Percentiles rank a stretch among this genome's conserved stretches.
These are phyloP conservation scores for Nannizziopsis barbatae DNA, from an alignment of 2,329 filamentous ascomycete species.

Conservation along the genomic window DNA sequence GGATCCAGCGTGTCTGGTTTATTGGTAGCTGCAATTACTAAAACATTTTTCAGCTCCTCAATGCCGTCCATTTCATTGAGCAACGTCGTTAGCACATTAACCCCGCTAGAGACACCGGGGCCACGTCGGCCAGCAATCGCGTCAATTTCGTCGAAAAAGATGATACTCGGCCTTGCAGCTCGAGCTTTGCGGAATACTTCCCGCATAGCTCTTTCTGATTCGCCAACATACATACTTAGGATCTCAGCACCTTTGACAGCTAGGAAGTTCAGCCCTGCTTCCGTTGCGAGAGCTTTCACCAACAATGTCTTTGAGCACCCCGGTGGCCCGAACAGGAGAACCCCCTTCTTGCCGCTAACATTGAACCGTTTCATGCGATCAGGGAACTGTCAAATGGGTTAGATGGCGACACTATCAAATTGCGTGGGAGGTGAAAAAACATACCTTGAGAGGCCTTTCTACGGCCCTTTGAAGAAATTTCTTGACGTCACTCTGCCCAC, in stretches of 20 bases:
- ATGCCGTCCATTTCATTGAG: constrained; percentile 96
- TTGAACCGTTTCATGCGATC: constrained; percentile 42
- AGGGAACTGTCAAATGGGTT: constrained; percentile 31
- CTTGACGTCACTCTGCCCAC: constrained; percentile 70
- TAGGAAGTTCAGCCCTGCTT: constrained; percentile 85
- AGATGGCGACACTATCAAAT: neutral
- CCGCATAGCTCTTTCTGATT: constrained; percentile 76
- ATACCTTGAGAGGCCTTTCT: constrained; percentile 47
- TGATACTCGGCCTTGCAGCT: constrained; percentile 77
- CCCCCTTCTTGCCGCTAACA: constrained; percentile 59
- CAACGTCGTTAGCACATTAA: constrained; percentile 80
- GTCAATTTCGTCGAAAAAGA: constrained; percentile 97
- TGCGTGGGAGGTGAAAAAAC: neutral
- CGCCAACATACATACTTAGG: constrained; percentile 93
- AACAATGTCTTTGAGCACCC: constrained; percentile 92
- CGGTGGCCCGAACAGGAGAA: constrained; percentile 82
- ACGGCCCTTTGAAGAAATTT: constrained; percentile 50
- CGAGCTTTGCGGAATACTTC: constrained; percentile 77
- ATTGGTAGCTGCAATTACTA: constrained; percentile 86
- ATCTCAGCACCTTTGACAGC: constrained; percentile 88
- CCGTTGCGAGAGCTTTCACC: constrained; percentile 81
- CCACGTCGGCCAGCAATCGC: constrained; percentile 57
- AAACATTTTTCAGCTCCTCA: constrained; percentile 67
- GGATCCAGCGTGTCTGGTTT: constrained; percentile 76
- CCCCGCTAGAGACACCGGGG: constrained; percentile 41